A percentile compares a stretch with the other conserved stretches of the same genome.
Conservation (phyloP, 805 yeast genomes). For the Saccharomyces mikatae region DNA sequence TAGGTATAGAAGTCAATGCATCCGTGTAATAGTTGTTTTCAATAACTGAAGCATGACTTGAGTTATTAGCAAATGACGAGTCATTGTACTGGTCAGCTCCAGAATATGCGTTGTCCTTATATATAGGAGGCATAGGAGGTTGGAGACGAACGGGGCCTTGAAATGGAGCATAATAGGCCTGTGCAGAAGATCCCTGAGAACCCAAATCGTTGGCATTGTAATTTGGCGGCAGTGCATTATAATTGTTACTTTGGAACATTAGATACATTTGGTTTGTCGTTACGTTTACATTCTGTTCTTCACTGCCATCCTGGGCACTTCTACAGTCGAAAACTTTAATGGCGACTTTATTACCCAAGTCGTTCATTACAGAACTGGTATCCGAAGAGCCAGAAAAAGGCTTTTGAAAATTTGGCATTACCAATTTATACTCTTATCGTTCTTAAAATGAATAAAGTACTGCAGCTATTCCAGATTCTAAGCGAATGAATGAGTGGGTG, state of each 20-base stretch:
- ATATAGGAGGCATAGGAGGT: not conserved
- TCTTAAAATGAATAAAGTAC: not conserved
- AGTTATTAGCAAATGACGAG: not conserved
- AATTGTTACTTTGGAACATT: not conserved
- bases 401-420: not conserved
- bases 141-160: not conserved
- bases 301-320: not conserved
- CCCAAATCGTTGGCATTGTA: not conserved
- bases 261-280: not conserved
- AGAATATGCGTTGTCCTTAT: not conserved
- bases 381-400: not conserved
- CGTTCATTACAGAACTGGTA: not conserved
- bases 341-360: not conserved
- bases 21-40: not conserved
- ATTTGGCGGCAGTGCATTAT: not conserved
- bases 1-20: not conserved
- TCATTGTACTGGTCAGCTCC: not conserved
- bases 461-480: not conserved
- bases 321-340: not conserved
- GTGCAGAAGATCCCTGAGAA: not conserved
- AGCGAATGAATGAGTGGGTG: not conserved
- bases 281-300: not conserved
- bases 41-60: not conserved
- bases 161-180: not conserved
- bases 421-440: not conserved